Percentiles rank a stretch among this genome's conserved stretches.
Evolutionary conservation across 768 basidiomycete species (phyloP).

Genomic region (Boletus sp.): DNA sequence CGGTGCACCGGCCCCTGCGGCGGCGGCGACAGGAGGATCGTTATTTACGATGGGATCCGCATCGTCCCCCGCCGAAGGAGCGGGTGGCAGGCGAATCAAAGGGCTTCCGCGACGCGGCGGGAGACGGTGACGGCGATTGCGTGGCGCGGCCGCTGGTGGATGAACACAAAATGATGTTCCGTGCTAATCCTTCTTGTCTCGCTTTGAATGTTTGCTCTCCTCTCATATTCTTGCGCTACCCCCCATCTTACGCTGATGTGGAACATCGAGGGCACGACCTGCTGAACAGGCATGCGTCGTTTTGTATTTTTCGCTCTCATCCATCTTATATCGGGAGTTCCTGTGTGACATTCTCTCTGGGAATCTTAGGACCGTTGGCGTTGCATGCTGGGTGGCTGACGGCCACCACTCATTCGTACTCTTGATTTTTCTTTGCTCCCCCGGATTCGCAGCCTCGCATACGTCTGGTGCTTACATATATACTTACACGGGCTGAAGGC

Average conservation of each 20-base stretch:
- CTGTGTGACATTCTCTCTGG: constrained; percentile 12
- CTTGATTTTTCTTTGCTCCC: constrained; percentile 8
- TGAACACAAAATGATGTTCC: constrained; percentile 7
- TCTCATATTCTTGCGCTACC: constrained; percentile 22
- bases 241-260: constrained; percentile 16
- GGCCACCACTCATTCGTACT: constrained; percentile 19
- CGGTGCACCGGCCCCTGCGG: constrained; percentile 34
- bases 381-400: constrained; percentile 28
- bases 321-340: constrained; percentile 8
- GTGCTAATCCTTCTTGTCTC: constrained; percentile 3
- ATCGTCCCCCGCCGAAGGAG: constrained; percentile 38
- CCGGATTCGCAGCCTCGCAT: constrained; percentile 7
- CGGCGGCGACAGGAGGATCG: constrained; percentile 29
- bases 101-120: constrained; percentile 48
- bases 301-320: constrained; percentile 2
- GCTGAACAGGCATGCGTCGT: constrained; percentile 7
- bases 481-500: constrained; percentile 36
- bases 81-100: constrained; percentile 46
- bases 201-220: constrained; percentile 10
- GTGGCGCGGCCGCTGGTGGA: constrained; percentile 12
- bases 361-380: constrained; percentile 15
- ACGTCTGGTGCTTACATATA: constrained; percentile 25
- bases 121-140: constrained; percentile 21
- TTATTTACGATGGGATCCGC: constrained; percentile 63
- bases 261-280: constrained; percentile 21